phyloP scores from a whole-genome alignment of 2,329 filamentous ascomycete species.

The Diaporthe humulicola region DNA sequence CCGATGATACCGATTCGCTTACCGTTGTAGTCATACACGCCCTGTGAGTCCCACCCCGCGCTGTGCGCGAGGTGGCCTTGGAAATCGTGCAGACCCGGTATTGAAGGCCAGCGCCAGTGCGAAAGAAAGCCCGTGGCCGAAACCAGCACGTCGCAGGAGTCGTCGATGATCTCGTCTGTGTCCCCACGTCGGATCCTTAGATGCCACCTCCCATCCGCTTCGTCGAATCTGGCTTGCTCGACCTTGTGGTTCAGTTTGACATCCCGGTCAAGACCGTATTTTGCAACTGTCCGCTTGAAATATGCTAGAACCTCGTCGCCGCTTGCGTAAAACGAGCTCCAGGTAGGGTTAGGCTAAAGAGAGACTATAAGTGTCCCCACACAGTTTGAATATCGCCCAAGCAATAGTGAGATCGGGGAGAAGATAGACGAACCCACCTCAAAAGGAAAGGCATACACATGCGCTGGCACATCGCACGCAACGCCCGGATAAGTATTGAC shows the following conservation, averaged over 20 bases:
- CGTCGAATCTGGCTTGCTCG: slow-evolving; percentile 66
- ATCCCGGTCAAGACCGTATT: slow-evolving; percentile 72
- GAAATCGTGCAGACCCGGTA: slow-evolving; percentile 50
- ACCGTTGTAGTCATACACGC: slow-evolving; percentile 13
- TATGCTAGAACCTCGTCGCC: slow-evolving; percentile 75
- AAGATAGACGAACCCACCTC: background rate
- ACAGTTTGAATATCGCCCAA: background rate
- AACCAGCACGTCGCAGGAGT: slow-evolving; percentile 68
- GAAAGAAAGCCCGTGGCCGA: slow-evolving; percentile 74
- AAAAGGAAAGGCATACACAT: slow-evolving; percentile 76
- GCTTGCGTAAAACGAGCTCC: slow-evolving; percentile 75
- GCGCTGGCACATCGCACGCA: slow-evolving; percentile 74
- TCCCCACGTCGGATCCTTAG: slow-evolving; percentile 56
- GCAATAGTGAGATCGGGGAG: slow-evolving; percentile 59
- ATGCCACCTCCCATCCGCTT: slow-evolving; percentile 64
- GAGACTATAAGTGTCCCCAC: background rate
- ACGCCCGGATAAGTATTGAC: slow-evolving; percentile 72
- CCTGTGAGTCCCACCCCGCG: slow-evolving; percentile 24
- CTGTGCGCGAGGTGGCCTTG: slow-evolving; percentile 32
- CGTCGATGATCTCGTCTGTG: slow-evolving; percentile 55
- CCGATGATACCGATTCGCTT: slow-evolving; percentile 32
- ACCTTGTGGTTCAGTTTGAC: slow-evolving; percentile 67
- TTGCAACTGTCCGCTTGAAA: slow-evolving; percentile 69
- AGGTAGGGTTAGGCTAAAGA: slow-evolving; percentile 58
- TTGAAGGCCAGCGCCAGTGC: slow-evolving; percentile 71